Evolutionary conservation across 2,329 filamentous ascomycete species (phyloP), one percentile per base, ranked within the genome.

Genomic region (Magnaporthiopsis rhizophila): DNA sequence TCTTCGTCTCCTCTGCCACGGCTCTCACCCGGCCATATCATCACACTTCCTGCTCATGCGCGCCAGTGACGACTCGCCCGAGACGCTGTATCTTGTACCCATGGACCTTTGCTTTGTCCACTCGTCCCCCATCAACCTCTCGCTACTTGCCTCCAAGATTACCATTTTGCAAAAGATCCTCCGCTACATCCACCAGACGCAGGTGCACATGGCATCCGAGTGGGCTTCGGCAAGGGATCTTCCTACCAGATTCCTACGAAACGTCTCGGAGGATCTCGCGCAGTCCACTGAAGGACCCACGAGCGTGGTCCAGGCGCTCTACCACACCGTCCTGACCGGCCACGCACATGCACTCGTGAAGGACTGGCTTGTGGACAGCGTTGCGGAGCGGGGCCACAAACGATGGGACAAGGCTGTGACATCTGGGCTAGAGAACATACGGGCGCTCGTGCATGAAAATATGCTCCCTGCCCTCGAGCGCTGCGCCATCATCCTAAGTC

Each of bases 391-490:
- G 89, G 92, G 92, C 0, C 91, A 96, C 70, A 97, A 97, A 76
- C 83, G 95, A 61, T 99, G 95, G 95, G 93, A 98, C 67, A 96
- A 94, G 71, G 89, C 90, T 7, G 89, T 96, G 2, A 83, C 85
- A 1, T 86, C 86, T 4, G 91, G 92, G 0, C 88, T 97, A 26
- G 87, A 91, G 66, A 89, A 86, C 64, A 82, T 98, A 12, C 86
- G 92, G 62, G 84, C 86, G 63, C 81, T 98, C 15, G 81, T 92
- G 0, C 93, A 97, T 71, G 89, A 97, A 72, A 93, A 96, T 73
- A 86, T 97, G 62, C 81, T 98, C 2, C 95, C 95, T 0, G 92
- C 91, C 0, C 80, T 98, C 2, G 92, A 98, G 69, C 87, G 94
- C 63, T 89, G 90, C 69, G 84, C 85, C 60, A 86, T 97, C 30